These are phyloP conservation scores for Blastocystis hominis DNA, from an alignment of 352 stramenopile species.

Conservation along the genomic window DNA sequence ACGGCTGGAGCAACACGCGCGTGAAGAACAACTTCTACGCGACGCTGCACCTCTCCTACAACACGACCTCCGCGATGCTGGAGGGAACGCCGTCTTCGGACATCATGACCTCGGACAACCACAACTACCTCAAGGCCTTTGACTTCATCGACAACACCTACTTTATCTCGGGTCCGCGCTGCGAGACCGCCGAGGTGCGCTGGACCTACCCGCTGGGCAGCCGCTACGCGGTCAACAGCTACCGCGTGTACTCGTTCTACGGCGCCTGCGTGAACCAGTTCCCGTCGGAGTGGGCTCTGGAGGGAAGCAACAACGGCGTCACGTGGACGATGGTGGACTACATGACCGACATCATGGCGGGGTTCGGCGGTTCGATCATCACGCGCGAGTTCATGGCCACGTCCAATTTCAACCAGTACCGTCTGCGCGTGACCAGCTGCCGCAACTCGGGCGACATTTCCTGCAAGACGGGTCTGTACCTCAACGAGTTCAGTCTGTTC, in stretches of 20 bases:
- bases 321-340: conserved; percentile 49
- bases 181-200: conserved; percentile 14
- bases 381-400: conserved; percentile 11
- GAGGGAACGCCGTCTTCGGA: conserved; percentile 40
- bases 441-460: not conserved
- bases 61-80: conserved; percentile 10
- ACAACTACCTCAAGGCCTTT: conserved; percentile 41
- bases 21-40: conserved; percentile 22
- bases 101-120: not conserved
- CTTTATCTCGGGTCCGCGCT: conserved; percentile 44
- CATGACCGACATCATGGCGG: not conserved
- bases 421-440: conserved; percentile 54
- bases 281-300: conserved; percentile 26
- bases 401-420: conserved; percentile 24
- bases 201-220: conserved; percentile 53
- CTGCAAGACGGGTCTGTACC: not conserved
- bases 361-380: not conserved
- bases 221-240: conserved; percentile 47
- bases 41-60: conserved; percentile 14
- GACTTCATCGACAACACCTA: conserved; percentile 25
- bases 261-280: conserved; percentile 8
- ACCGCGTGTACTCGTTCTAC: conserved; percentile 1
- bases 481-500: conserved; percentile 42
- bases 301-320: conserved; percentile 48
- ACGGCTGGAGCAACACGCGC: not conserved